Conservation (phyloP, 2,329 filamentous ascomycete genomes). For the Clonostachys chloroleuca region DNA sequence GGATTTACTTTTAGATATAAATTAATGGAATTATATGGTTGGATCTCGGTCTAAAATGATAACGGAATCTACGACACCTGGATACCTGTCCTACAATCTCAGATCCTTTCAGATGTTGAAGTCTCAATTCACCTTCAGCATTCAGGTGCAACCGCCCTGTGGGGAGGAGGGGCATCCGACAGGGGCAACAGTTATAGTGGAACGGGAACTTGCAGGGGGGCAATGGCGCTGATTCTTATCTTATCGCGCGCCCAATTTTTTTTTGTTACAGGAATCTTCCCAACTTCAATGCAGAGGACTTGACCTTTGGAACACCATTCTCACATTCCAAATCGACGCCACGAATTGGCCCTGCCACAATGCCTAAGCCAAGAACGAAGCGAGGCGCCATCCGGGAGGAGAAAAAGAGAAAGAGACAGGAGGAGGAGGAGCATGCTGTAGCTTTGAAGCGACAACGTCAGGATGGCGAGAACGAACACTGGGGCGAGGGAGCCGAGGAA, state of each 20-base stretch:
- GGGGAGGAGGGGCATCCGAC: too few relatives aligned
- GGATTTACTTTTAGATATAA: conserved; percentile 1
- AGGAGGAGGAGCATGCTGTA: conserved; percentile 14
- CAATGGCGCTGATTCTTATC: background rate
- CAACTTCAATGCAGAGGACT: too few relatives aligned
- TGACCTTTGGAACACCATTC: too few relatives aligned
- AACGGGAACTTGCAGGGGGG: too few relatives aligned
- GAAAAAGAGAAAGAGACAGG: conserved; percentile 28
- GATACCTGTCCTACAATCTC: too few relatives aligned
- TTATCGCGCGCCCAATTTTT: conserved; percentile 1
- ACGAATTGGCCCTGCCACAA: conserved; percentile 10
- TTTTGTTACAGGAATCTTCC: background rate
- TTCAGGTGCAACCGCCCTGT: too few relatives aligned
- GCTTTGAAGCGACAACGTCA: conserved; percentile 6
- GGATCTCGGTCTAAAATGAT: too few relatives aligned
- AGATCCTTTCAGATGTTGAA: too few relatives aligned
- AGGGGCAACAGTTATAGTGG: too few relatives aligned
- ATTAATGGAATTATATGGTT: background rate
- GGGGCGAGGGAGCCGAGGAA: conserved; percentile 8
- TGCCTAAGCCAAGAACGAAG: conserved; percentile 40
- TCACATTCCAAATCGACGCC: too few relatives aligned
- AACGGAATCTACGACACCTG: too few relatives aligned
- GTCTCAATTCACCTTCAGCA: too few relatives aligned
- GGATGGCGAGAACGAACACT: conserved; percentile 10
- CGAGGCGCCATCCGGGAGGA: conserved; percentile 30